Conservation (phyloP, 331 rosid genomes). For the Spiraea crenata region DNA sequence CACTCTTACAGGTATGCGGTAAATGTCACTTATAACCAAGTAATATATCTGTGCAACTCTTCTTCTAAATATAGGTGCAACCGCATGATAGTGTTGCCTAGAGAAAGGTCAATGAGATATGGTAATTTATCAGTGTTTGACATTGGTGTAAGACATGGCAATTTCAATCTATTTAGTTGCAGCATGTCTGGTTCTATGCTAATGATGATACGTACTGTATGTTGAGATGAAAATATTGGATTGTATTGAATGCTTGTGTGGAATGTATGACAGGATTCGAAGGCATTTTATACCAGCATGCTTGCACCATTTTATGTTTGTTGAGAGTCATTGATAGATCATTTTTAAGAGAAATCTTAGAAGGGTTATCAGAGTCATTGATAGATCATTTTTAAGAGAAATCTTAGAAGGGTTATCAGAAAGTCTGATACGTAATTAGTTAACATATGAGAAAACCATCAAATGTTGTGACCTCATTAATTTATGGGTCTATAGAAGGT, state of each 20-base stretch:
- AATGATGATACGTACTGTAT: neutral
- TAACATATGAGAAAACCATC: neutral
- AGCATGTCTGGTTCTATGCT: neutral
- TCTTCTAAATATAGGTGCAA: neutral
- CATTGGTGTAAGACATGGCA: neutral
- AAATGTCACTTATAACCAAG: constrained; percentile 3
- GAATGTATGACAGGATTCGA: neutral
- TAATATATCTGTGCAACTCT: neutral
- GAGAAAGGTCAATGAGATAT: neutral
- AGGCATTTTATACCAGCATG: neutral
- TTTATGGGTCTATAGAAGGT: neutral
- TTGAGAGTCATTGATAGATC: neutral
- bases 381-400: neutral
- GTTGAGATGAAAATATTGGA: neutral
- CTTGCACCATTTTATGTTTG: neutral
- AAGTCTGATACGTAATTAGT: too few relatives aligned
- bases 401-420: too few relatives aligned
- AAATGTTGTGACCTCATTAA: neutral
- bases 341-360: neutral
- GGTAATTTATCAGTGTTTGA: neutral
- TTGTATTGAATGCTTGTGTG: neutral
- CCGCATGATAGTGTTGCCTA: neutral
- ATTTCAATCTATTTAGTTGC: neutral
- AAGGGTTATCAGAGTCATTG: neutral
- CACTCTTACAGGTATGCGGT: constrained; percentile 76